Evolutionary conservation across 768 basidiomycete genomes (phyloP), one percentile per base, ranked within the genome.

Genomic region (Macrolepiota dolichaula): DNA sequence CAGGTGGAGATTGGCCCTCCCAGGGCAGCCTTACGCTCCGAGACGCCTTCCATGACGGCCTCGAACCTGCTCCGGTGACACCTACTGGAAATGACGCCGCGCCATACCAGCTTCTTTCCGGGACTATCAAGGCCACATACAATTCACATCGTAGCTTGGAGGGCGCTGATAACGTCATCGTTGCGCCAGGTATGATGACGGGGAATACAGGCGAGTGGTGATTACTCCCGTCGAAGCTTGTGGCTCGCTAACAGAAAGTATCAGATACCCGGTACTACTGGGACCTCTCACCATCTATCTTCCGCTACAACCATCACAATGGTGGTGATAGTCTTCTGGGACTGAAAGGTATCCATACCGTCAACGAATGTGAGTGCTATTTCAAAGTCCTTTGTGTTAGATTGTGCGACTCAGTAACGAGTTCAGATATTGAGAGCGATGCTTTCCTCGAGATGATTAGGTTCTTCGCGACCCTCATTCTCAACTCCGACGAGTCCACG

Each of bases 41-140:
- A 42, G 83, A 82, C 57, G 80, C 82, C 0, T 85, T 74, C 57
- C 72, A 70, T 13, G 76, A 73, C 3, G 81, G 77, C 6, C 72
- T 89, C 6, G 86, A 89, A 64, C 89, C 88, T 15, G 88, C 91
- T 2, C 88, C 88, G 0, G 72, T 88, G 38, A 84, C 88, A 51
- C 77, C 85, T 64, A 76, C 74, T 10, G 77, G 76, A 51, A 67
- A 73, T 56, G 74, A 76, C 29, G 77, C 79, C 35, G 71, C 68
- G 12, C 76, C 84, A 17, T 89, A 79, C 62, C 70, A 73, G 54
- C 64, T 88, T 10, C 75, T 88, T 22, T 82, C 85, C 38, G 88
- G 86, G 13, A 85, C 83, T 1, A 89, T 89, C 68, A 87, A 84
- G 65, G 80, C 85, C 1, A 76, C 84, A 6, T 86, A 79, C 68